Evolutionary conservation across 352 stramenopile genomes (phyloP), one percentile per base, ranked within the genome.

Genomic region (Phytophthora boehmeriae): DNA sequence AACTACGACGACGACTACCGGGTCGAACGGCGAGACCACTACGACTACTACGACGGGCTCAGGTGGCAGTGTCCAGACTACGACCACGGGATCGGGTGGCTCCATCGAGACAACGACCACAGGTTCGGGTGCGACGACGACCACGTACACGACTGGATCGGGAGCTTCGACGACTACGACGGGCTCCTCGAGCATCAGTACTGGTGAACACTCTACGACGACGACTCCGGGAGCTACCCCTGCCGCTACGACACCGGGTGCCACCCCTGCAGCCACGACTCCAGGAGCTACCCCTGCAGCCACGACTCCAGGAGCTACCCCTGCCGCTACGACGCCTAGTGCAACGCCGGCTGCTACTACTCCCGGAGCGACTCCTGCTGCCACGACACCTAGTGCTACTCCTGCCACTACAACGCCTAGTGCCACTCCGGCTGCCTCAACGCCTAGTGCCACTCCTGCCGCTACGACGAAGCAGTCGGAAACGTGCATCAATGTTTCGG

Each of bases 401-500:
- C 59, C 68, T 16, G 46, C 61, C 2, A 39, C 66, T 2, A 66
- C 63, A 13, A 56, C 1, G 11, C 53, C 57, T 1, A 39, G 43
- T 5, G 44, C 57, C 5, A 72, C 63, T 0, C 68, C 68, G 10
- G 57, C 67, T 20, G 52, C 63, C 2, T 69, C 64, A 11, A 68
- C 10, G 36, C 32, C 42, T 0, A 61, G 27, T 14, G 46, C 55
- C 11, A 66, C 54, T 1, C 39, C 54, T 8, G 51, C 66, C 16
- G 49, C 53, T 16, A 71, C 61, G 34, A 71, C 46, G 30, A 59
- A 54, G 43, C 43, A 61, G 25, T 50, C 64, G n/a, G 48, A 54
- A 22, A 67, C 57, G 48, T 91, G 81, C 65, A 80, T 71, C 0
- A 56, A 88, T 19, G 76, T 92, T 32, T 90, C 76, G 11, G 82